Percentiles rank a stretch among this genome's conserved stretches.
These are phyloP conservation scores for Asterochloris erici DNA, from an alignment of 139 green algal species.

Conservation along the genomic window DNA sequence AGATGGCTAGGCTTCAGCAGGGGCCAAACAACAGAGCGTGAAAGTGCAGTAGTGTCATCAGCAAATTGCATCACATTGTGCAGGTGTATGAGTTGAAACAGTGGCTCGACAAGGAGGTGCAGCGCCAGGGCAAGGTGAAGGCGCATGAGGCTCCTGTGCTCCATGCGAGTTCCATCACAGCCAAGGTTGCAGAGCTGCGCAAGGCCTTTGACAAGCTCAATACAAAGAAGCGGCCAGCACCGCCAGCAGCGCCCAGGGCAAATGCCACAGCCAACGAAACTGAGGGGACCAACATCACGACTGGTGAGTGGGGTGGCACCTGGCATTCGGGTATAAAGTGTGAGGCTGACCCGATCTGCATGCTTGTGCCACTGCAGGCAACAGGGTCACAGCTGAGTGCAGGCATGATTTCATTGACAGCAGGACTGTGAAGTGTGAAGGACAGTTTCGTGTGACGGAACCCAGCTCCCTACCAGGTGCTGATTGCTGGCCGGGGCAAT, in stretches of 20 bases:
- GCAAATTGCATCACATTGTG: background rate
- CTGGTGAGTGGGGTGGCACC: background rate
- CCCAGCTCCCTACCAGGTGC: too few species aligned
- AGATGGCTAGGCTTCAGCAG: background rate
- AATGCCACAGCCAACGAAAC: conserved; percentile 11
- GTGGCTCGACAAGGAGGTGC: conserved; percentile 62
- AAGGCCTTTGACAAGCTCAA: conserved; percentile 25
- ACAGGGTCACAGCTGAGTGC: background rate
- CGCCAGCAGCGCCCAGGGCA: background rate
- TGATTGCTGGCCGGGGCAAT: too few species aligned
- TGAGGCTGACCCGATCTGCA: background rate
- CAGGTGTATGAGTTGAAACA: conserved; percentile 52
- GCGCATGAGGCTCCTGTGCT: conserved; percentile 66
- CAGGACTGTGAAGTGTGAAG: background rate
- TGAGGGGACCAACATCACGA: background rate
- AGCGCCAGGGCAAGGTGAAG: conserved; percentile 54
- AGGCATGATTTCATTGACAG: background rate
- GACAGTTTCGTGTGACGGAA: background rate
- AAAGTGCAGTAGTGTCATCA: background rate
- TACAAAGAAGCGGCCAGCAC: conserved; percentile 25
- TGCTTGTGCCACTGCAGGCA: background rate
- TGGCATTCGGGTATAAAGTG: background rate
- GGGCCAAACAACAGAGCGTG: background rate
- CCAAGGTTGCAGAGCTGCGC: conserved; percentile 25
- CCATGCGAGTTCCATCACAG: conserved; percentile 31